Evolutionary conservation across 192 early-diverging fungal species (phyloP).

Genomic region (Dissophora ornata): DNA sequence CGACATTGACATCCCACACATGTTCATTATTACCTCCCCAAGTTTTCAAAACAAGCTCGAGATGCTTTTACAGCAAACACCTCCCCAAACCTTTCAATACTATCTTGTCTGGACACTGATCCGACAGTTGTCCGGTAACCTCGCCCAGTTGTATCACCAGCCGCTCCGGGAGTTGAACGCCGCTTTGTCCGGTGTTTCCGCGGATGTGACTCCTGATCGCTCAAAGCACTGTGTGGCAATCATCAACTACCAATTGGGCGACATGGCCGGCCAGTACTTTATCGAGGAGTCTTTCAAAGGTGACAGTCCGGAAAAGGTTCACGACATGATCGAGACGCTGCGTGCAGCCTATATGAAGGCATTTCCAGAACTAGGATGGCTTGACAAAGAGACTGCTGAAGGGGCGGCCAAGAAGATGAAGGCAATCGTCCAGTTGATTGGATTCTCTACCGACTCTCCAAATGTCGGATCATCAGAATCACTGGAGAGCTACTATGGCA

Average conservation of each 20-base stretch:
- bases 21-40: constrained; percentile 54
- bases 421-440: constrained; percentile 66
- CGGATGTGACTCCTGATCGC: constrained; percentile 51
- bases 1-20: constrained; percentile 7
- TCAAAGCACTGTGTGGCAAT: constrained; percentile 55
- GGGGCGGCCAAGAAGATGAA: constrained; percentile 67
- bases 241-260: constrained; percentile 45
- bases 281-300: constrained; percentile 46
- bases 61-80: constrained; percentile 45
- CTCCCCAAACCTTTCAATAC: constrained; percentile 44
- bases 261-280: constrained; percentile 56
- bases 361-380: constrained; percentile 63
- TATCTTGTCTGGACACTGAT: constrained; percentile 64
- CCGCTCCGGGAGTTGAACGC: constrained; percentile 49
- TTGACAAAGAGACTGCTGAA: constrained; percentile 62
- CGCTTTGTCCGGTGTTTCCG: constrained; percentile 55
- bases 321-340: constrained; percentile 58
- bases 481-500: constrained; percentile 62
- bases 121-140: constrained; percentile 33
- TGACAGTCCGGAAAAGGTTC: constrained; percentile 54
- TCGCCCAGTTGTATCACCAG: constrained; percentile 48
- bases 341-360: constrained; percentile 52
- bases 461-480: constrained; percentile 57
- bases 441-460: constrained; percentile 67
- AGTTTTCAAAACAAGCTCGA: constrained; percentile 40